Evolutionary conservation across 75 land plant species (phyloP).

Genomic region (Selaginella moellendorffii): DNA sequence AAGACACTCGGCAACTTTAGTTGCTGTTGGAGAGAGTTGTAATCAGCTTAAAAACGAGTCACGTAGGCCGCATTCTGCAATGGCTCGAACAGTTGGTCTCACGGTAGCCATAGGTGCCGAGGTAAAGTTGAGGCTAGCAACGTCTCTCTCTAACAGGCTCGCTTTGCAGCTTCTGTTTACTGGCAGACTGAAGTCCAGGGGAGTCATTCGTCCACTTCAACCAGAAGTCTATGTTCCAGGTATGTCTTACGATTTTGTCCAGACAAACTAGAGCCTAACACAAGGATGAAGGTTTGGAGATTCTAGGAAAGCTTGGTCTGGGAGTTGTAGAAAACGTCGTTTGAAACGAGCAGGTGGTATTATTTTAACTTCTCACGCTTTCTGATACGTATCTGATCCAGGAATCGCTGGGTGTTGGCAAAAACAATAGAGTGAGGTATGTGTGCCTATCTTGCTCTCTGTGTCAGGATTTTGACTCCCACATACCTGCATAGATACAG

Average conservation of each 20-base stretch:
- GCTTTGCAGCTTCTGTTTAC: constrained; percentile 51
- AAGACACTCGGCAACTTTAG: constrained; percentile 56
- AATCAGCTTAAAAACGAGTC: constrained; percentile 10
- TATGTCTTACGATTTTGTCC: too few relatives aligned
- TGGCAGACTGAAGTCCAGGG: constrained; percentile 49
- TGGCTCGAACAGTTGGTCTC: constrained; percentile 94
- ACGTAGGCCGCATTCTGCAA: constrained; percentile 39
- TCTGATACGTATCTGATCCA: too few relatives aligned
- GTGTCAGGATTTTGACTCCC: too few relatives aligned
- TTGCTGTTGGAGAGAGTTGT: constrained; percentile 57
- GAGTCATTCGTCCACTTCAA: constrained; percentile 67
- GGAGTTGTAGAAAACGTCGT: neutral
- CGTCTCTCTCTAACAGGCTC: neutral
- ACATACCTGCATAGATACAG: too few relatives aligned
- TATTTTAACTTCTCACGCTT: too few relatives aligned
- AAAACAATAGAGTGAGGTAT: too few relatives aligned
- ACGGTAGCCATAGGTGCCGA: constrained; percentile 91
- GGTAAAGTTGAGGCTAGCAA: constrained; percentile 24
- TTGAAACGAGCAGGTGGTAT: neutral
- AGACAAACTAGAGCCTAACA: neutral
- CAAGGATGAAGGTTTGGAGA: neutral
- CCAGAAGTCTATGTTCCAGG: constrained; percentile 83
- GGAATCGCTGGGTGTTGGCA: too few relatives aligned
- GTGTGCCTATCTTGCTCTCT: too few relatives aligned
- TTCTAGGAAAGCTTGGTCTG: neutral